phyloP scores from a whole-genome alignment of 2,329 filamentous ascomycete species.

The Fusarium udum region DNA sequence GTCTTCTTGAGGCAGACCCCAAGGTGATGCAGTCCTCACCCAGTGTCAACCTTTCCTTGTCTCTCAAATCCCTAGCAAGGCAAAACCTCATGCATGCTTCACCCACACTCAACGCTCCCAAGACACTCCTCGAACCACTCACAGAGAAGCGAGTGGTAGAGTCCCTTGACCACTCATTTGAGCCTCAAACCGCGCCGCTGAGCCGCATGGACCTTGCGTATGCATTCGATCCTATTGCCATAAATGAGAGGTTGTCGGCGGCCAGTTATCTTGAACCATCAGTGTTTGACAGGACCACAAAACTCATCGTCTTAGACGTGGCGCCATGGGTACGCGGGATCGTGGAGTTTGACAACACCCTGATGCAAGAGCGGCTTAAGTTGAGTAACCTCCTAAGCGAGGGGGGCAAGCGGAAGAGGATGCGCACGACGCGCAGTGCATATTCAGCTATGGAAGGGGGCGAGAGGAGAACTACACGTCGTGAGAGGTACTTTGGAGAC shows the following conservation, averaged over 20 bases:
- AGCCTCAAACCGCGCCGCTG: constrained; percentile 44
- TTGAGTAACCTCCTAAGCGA: constrained; percentile 71
- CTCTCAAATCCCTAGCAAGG: constrained; percentile 46
- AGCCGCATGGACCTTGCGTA: constrained; percentile 63
- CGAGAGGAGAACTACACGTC: constrained; percentile 70
- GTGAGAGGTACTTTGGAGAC: constrained; percentile 76
- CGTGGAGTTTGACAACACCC: constrained; percentile 75
- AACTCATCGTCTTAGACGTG: constrained; percentile 76
- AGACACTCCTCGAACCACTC: constrained; percentile 40
- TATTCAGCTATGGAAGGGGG: constrained; percentile 82
- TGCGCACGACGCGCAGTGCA: constrained; percentile 77
- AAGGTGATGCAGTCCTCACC: constrained; percentile 44
- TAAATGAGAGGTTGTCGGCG: constrained; percentile 54
- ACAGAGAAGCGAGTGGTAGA: constrained; percentile 48
- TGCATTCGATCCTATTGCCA: constrained; percentile 70
- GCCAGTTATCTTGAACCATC: constrained; percentile 68
- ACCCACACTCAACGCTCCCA: not conserved
- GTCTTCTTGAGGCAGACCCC: constrained; percentile 58
- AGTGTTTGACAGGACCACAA: constrained; percentile 77
- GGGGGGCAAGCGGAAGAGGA: constrained; percentile 61
- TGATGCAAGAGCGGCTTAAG: constrained; percentile 73
- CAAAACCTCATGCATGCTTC: constrained; percentile 23
- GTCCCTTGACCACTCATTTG: constrained; percentile 52
- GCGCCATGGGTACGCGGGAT: constrained; percentile 93
- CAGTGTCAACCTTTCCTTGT: constrained; percentile 42